Evolutionary conservation across 2,329 filamentous ascomycete genomes (phyloP).

Genomic region (Boeremia lycopersici): DNA sequence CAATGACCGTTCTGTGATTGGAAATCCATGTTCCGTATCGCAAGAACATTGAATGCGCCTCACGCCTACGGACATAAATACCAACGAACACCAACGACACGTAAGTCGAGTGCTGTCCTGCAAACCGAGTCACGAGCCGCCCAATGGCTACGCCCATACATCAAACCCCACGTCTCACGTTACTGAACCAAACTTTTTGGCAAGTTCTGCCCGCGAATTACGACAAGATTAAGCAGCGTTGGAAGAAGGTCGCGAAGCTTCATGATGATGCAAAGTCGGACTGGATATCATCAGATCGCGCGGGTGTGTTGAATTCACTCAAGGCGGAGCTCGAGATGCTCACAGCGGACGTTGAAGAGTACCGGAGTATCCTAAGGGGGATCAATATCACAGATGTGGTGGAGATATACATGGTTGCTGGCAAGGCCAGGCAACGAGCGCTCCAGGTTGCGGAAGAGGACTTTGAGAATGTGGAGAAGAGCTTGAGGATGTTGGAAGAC

Average conservation of each 20-base stretch:
- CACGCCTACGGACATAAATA: neutral
- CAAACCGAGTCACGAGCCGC: neutral
- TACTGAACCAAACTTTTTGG: constrained; percentile 9
- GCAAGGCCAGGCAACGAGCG: constrained; percentile 11
- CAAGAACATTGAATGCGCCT: neutral
- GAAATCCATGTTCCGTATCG: neutral
- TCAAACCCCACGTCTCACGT: neutral
- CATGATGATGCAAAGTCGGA: neutral
- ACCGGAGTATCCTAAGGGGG: constrained; percentile 4
- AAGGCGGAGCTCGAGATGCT: constrained; percentile 23
- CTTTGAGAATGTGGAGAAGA: constrained; percentile 18
- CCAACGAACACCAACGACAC: neutral
- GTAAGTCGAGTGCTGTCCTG: neutral
- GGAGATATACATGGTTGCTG: constrained; percentile 21
- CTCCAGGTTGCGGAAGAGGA: constrained; percentile 22
- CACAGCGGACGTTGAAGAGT: constrained; percentile 15
- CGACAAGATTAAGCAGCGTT: constrained; percentile 4
- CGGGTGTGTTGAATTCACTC: constrained; percentile 14
- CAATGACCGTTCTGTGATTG: too few species aligned
- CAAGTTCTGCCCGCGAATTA: constrained; percentile 4
- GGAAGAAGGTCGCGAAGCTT: constrained; percentile 2
- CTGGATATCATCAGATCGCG: constrained; percentile 1
- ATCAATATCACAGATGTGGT: constrained; percentile 20
- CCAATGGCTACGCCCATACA: neutral
- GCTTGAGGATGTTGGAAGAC: constrained; percentile 11